Evolutionary conservation across 2,329 filamentous ascomycete species (phyloP), one percentile per base, ranked within the genome.

Genomic region (Apiospora rasikravindrae): DNA sequence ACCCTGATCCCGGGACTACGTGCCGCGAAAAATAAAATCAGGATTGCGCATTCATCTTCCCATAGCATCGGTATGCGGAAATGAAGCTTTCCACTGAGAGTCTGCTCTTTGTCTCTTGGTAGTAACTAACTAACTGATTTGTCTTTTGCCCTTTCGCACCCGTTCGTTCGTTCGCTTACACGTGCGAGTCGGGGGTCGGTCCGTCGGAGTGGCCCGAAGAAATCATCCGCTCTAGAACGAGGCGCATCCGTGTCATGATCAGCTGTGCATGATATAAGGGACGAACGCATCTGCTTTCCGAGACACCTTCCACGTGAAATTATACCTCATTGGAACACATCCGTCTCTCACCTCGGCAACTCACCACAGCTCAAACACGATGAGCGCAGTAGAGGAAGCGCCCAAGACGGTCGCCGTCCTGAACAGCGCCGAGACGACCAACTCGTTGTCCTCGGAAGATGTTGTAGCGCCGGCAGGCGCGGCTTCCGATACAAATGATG

Each of bases 11-110:
- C 57, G 57, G 57, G 53, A 3, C 53, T 42, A 42, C 40, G 13
- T n/a, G 57, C 57, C 7, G 57, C 19, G 33, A 40, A n/a, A 19
- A 61, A n/a, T n/a, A n/a, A 11, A 8, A 22, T 10, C 40, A 19
- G 1, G 0, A 22, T 61, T 37, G 1, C 11, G 0, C 0, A 14
- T 24, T 16, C 10, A 14, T 13, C 29, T 16, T 22, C 33, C 33
- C 57, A 13, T 0, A 40, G 4, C 29, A 24, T 16, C 13, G 57
- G 33, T 7, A 24, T 2, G 29, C 33, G 19, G 33, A 16, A 64
- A 6, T n/a, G 16, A 14, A 19, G 7, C n/a, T 37, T 37, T 64
- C 29, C 10, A 0, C 22, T n/a, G 14, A 29, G 29, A 5, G 1
- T 7, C 22, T 13, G 13, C 8, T 64, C 2, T 16, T 33, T 19